phyloP scores from a whole-genome alignment of 192 early-diverging fungal species.

The Kappamyces sp. region DNA sequence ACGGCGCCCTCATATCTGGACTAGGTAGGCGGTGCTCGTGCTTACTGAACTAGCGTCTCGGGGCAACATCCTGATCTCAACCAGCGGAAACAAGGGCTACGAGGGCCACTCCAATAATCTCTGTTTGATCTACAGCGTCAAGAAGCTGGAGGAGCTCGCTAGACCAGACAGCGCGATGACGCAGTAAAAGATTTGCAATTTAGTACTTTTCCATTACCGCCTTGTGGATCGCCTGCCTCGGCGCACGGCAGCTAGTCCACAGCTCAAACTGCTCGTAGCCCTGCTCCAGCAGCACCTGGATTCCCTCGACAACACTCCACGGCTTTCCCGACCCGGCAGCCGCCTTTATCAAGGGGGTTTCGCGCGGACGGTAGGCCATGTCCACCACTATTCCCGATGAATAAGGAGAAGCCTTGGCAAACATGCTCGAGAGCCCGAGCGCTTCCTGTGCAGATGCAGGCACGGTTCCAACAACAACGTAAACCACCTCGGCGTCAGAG shows the following conservation, averaged over 20 bases:
- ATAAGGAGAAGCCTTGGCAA: constrained; percentile 11
- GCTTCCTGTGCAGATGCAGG: constrained; percentile 58
- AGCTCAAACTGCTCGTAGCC: constrained; percentile 83
- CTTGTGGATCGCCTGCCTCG: constrained; percentile 41
- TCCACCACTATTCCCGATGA: constrained; percentile 75
- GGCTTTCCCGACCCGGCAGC: constrained; percentile 49
- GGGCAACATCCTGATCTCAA: constrained; percentile 78
- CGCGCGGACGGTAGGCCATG: constrained; percentile 87
- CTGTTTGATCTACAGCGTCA: constrained; percentile 81
- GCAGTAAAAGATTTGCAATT: neutral
- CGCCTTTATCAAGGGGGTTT: constrained; percentile 71
- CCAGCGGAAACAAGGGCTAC: constrained; percentile 95
- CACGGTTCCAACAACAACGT: constrained; percentile 75
- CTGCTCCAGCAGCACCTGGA: constrained; percentile 87
- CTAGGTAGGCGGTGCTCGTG: constrained; percentile 46
- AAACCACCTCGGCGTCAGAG: constrained; percentile 35
- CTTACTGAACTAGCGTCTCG: constrained; percentile 60
- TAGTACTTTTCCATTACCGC: constrained; percentile 39
- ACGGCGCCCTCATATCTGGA: constrained; percentile 75
- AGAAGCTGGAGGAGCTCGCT: constrained; percentile 12
- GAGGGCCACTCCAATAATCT: constrained; percentile 78
- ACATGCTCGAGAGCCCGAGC: constrained; percentile 43
- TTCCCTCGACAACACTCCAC: constrained; percentile 64
- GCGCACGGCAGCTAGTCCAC: constrained; percentile 73
- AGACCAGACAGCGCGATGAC: neutral